Evolutionary conservation across 2,329 filamentous ascomycete species (phyloP).

Genomic region (Cercospora beticola): DNA sequence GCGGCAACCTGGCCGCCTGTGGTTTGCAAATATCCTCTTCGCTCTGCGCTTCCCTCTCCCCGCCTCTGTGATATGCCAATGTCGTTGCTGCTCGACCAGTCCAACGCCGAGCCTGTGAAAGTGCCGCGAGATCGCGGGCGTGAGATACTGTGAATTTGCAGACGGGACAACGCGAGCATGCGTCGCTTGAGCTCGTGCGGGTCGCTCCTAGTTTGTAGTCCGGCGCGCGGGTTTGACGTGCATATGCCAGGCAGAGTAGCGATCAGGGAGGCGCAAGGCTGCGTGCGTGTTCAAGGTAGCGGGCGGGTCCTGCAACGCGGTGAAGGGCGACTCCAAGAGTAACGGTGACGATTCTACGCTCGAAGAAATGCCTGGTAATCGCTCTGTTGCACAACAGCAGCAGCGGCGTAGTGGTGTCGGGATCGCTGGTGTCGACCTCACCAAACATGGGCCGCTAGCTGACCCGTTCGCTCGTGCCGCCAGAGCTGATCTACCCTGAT

Average conservation of each 20-base stretch:
- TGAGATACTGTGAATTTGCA: background rate
- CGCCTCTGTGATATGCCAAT: background rate
- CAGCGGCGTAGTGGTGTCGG: background rate
- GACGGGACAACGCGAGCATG: background rate
- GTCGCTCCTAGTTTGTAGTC: background rate
- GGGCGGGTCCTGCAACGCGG: constrained; percentile 7
- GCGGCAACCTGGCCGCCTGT: constrained; percentile 17
- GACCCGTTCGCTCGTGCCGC: constrained; percentile 6
- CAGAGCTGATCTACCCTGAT: constrained; percentile 4
- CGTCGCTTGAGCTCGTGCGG: background rate
- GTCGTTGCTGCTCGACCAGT: constrained; percentile 5
- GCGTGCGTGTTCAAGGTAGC: background rate
- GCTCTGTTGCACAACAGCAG: constrained; percentile 9
- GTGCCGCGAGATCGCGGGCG: background rate
- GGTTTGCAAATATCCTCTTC: background rate
- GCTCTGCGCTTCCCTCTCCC: background rate
- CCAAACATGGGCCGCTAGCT: constrained; percentile 2
- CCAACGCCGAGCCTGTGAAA: background rate
- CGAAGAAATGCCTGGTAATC: constrained; percentile 1
- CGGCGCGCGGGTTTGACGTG: constrained; percentile 1
- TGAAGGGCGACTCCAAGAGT: background rate
- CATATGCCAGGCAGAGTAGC: constrained; percentile 4
- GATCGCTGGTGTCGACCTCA: constrained; percentile 4
- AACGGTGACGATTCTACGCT: constrained; percentile 1
- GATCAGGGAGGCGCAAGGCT: constrained; percentile 1